phyloP scores from a whole-genome alignment of 2,329 filamentous ascomycete species.

The Fusarium devonianum region DNA sequence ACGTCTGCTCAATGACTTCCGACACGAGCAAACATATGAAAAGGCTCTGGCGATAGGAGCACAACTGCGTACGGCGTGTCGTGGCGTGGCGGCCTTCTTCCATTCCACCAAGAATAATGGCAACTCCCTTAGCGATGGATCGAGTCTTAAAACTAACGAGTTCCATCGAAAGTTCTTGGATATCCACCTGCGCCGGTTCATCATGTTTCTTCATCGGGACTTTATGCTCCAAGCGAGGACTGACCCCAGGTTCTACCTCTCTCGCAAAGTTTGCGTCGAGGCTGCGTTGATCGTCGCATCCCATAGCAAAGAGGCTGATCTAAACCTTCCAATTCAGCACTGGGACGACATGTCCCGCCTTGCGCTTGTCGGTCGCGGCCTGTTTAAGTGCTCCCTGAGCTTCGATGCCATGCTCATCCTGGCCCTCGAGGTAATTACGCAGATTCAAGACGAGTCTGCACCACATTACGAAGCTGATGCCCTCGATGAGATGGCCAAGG shows the following conservation, averaged over 20 bases:
- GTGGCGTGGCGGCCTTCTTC: constrained; percentile 37
- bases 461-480: constrained; percentile 31
- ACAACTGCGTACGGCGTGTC: constrained; percentile 33
- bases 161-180: constrained; percentile 39
- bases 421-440: constrained; percentile 34
- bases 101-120: constrained; percentile 7
- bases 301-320: constrained; percentile 20
- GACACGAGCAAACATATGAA: constrained; percentile 31
- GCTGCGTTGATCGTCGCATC: constrained; percentile 37
- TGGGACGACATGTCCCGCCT: constrained; percentile 37
- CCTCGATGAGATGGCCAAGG: constrained; percentile 36
- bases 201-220: constrained; percentile 40
- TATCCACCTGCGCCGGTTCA: constrained; percentile 38
- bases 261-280: constrained; percentile 38
- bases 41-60: constrained; percentile 28
- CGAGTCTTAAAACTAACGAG: constrained; percentile 22
- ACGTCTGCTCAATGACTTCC: constrained; percentile 35
- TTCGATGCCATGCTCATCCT: constrained; percentile 39
- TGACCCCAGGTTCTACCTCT: constrained; percentile 38
- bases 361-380: constrained; percentile 37
- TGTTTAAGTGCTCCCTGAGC: constrained; percentile 40
- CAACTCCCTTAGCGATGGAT: neutral
- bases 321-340: constrained; percentile 18
- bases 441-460: constrained; percentile 35
- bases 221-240: constrained; percentile 38